Evolutionary conservation across 352 stramenopile species (phyloP).

Genomic region (Peronospora tabacina): DNA sequence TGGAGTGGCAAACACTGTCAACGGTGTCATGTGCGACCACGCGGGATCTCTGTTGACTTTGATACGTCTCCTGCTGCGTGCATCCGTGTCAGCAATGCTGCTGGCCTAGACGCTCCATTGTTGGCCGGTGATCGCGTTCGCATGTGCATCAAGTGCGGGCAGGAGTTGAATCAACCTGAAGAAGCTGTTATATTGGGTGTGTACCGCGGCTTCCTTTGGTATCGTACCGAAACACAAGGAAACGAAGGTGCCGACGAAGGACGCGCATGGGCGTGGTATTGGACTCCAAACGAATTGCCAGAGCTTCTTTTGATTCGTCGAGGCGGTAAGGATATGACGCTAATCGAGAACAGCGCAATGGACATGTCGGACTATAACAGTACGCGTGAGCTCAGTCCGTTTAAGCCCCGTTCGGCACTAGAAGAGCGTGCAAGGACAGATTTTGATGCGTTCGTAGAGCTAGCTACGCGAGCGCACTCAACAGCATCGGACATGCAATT

Average conservation of each 20-base stretch:
- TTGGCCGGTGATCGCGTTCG: slow-evolving; percentile 91
- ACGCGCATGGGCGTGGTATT: slow-evolving; percentile 93
- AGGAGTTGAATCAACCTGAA: slow-evolving; percentile 93
- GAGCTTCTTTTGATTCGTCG: slow-evolving; percentile 75
- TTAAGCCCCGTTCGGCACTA: slow-evolving; percentile 38
- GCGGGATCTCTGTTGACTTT: slow-evolving; percentile 90
- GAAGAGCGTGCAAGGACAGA: slow-evolving; percentile 42
- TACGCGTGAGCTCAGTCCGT: slow-evolving; percentile 29
- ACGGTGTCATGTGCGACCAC: slow-evolving; percentile 66
- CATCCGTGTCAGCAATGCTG: slow-evolving; percentile 79
- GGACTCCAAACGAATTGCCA: slow-evolving; percentile 87
- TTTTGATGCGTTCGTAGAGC: slow-evolving; percentile 52
- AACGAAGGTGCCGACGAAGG: slow-evolving; percentile 92
- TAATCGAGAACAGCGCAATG: slow-evolving; percentile 72
- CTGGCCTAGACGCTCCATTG: slow-evolving; percentile 86
- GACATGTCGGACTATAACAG: slow-evolving; percentile 46
- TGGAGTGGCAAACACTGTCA: slow-evolving; percentile 82
- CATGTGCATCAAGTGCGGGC: slow-evolving; percentile 90
- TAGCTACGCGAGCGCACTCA: slow-evolving; percentile 59
- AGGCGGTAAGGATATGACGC: slow-evolving; percentile 79
- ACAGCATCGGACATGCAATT: slow-evolving; percentile 73
- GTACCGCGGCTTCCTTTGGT: slow-evolving; percentile 91
- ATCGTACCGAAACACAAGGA: slow-evolving; percentile 92
- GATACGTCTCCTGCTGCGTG: slow-evolving; percentile 88
- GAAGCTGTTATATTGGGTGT: slow-evolving; percentile 93